Evolutionary conservation across 495 filamentous ascomycete genomes (phyloP).

Genomic region (Usnea hakonensis): DNA sequence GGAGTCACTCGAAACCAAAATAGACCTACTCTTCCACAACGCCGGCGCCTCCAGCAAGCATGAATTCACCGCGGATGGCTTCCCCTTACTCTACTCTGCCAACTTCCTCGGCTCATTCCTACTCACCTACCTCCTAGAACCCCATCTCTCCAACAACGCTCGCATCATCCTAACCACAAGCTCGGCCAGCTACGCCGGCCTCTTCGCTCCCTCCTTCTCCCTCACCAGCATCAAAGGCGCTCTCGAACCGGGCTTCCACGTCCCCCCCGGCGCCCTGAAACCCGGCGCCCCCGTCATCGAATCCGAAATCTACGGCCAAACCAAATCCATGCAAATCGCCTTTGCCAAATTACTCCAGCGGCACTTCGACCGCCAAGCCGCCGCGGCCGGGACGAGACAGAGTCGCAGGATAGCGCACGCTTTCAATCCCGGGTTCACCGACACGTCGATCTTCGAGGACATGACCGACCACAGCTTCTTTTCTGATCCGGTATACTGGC

Average conservation of each 20-base stretch:
- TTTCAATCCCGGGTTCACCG: slow-evolving; percentile 6
- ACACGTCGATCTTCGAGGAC: background rate
- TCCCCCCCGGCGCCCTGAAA: background rate
- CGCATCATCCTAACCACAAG: slow-evolving; percentile 12
- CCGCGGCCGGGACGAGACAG: background rate
- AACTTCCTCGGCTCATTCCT: slow-evolving; percentile 17
- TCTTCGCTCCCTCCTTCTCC: slow-evolving; percentile 5
- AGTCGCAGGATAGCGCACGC: background rate
- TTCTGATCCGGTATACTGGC: background rate
- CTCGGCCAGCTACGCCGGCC: background rate
- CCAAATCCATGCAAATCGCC: slow-evolving; percentile 12
- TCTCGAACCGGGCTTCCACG: slow-evolving; percentile 5
- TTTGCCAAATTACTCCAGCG: slow-evolving; percentile 5
- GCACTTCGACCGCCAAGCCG: slow-evolving; percentile 3
- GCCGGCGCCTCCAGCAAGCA: slow-evolving; percentile 1
- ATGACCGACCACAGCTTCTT: background rate
- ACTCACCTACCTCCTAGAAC: slow-evolving; percentile 10
- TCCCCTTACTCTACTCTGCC: slow-evolving; percentile 4
- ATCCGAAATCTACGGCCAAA: background rate
- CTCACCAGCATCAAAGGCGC: background rate
- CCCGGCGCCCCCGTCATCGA: background rate
- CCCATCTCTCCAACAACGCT: background rate
- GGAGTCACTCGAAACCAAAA: background rate
- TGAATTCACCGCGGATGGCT: slow-evolving; percentile 1
- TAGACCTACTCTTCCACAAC: slow-evolving; percentile 15